Percentiles rank a stretch among this genome's conserved stretches.
Evolutionary conservation across 768 basidiomycete species (phyloP).

Genomic region (Podaxis sp.): DNA sequence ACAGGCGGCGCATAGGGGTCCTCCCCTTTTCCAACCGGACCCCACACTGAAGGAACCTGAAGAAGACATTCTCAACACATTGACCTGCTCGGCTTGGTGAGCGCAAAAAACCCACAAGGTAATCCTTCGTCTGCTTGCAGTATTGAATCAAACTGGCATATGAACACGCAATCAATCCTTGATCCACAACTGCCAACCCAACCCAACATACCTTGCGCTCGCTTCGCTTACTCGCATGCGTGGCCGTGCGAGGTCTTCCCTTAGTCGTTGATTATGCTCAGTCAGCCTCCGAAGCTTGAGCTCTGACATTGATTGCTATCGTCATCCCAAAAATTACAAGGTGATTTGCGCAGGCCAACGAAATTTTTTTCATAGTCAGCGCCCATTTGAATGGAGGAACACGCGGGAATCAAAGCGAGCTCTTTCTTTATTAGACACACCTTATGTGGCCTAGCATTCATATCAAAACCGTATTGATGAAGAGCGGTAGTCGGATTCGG

Average conservation of each 20-base stretch:
- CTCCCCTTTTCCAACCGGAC: conserved; percentile 81
- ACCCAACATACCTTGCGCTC: conserved; percentile 62
- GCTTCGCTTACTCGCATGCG: conserved; percentile 91
- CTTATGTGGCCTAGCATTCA: conserved; percentile 77
- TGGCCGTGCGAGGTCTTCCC: conserved; percentile 88
- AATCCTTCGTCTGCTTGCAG: conserved; percentile 91
- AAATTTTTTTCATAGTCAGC: too few relatives aligned
- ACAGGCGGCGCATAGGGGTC: conserved; percentile 90
- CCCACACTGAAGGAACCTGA: conserved; percentile 93
- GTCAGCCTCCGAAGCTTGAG: conserved; percentile 90
- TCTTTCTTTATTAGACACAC: conserved; percentile 24
- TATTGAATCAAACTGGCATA: conserved; percentile 78
- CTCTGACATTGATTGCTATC: conserved; percentile 91
- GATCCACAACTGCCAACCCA: background rate
- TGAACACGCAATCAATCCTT: background rate
- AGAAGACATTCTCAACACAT: background rate
- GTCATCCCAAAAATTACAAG: background rate
- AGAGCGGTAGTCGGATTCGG: conserved; percentile 13
- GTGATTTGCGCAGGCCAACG: too few relatives aligned
- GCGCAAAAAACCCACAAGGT: conserved; percentile 54
- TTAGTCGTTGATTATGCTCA: conserved; percentile 89
- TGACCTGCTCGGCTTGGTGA: background rate
- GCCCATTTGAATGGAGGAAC: conserved; percentile 7
- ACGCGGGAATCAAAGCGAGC: conserved; percentile 5
- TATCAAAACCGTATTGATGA: conserved; percentile 25